phyloP scores from a whole-genome alignment of 2,329 filamentous ascomycete species.

The Coccinonectria pachysandricola region DNA sequence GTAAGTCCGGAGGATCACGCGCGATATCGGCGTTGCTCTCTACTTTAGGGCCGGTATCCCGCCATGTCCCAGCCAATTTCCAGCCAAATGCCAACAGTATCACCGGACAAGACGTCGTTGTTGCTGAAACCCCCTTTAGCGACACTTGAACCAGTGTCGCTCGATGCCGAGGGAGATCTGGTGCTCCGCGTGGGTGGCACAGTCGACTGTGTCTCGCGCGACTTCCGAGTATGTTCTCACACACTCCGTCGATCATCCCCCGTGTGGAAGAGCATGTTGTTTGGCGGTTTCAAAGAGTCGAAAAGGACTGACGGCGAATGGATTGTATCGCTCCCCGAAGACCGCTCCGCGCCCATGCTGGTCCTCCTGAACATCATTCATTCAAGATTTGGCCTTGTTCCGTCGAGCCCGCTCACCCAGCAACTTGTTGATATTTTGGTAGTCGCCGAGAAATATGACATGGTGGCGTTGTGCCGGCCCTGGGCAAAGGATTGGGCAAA shows the following conservation, averaged over 20 bases:
- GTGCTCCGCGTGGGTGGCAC: constrained; percentile 1
- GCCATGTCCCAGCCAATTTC: no score
- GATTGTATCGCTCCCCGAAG: constrained; percentile 1
- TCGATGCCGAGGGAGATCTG: constrained; percentile 3
- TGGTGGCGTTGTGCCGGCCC: not conserved
- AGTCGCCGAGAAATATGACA: constrained; percentile 2
- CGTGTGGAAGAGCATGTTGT: constrained; percentile 3
- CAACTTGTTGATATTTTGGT: not conserved
- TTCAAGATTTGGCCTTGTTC: not conserved
- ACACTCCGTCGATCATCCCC: constrained; percentile 1
- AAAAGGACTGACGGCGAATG: constrained; percentile 2
- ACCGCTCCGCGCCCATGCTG: not conserved
- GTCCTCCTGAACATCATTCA: constrained; percentile 4
- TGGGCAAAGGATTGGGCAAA: constrained; percentile 1
- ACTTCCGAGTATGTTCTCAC: constrained; percentile 2
- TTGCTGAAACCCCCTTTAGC: no score
- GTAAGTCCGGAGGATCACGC: no score
- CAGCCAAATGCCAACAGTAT: no score
- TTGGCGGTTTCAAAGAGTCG: constrained; percentile 3
- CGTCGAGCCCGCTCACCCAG: not conserved
- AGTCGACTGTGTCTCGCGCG: constrained; percentile 1
- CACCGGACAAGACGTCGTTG: no score
- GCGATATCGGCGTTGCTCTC: no score
- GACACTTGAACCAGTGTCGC: no score
- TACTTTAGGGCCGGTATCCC: no score